phyloP scores from a whole-genome alignment of 1,139 yeast genomes.

The Ogataea hybrid region DNA sequence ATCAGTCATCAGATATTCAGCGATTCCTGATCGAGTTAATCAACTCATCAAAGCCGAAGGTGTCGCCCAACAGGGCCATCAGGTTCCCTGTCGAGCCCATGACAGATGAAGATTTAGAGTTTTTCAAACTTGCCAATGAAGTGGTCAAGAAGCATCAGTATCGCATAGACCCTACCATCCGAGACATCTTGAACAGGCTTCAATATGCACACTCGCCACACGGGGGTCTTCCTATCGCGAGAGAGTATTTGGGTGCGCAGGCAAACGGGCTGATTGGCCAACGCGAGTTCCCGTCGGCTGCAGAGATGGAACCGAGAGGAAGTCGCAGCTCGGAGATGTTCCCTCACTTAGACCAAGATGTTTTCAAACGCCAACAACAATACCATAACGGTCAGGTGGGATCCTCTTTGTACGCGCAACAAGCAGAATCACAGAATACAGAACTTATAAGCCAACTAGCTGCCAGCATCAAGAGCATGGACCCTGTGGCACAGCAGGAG shows the following conservation, averaged over 20 bases:
- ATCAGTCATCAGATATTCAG: too few species aligned
- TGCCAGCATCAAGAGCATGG: conserved; percentile 23
- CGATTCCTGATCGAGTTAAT: too few species aligned
- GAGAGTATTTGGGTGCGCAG: conserved; percentile 16
- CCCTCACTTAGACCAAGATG: conserved; percentile 13
- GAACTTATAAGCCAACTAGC: conserved; percentile 17
- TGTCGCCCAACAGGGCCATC: too few species aligned
- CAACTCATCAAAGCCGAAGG: too few species aligned
- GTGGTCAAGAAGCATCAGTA: too few species aligned
- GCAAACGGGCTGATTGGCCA: not conserved
- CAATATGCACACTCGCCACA: too few species aligned
- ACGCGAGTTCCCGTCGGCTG: not conserved
- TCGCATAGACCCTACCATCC: too few species aligned
- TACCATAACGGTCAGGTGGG: not conserved
- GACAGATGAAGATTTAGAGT: too few species aligned
- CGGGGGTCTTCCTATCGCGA: conserved; percentile 32
- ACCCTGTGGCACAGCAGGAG: conserved; percentile 22
- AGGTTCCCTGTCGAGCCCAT: too few species aligned
- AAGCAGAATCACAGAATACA: not conserved
- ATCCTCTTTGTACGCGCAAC: not conserved
- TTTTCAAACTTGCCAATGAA: too few species aligned
- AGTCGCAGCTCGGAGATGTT: conserved; percentile 11
- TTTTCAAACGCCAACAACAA: conserved; percentile 4
- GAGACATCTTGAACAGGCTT: too few species aligned
- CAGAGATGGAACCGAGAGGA: conserved; percentile 4